Percentiles rank a stretch among this genome's conserved stretches.
These are phyloP conservation scores for Ogataea siamensis DNA, from an alignment of 805 yeast species.

Conservation along the genomic window DNA sequence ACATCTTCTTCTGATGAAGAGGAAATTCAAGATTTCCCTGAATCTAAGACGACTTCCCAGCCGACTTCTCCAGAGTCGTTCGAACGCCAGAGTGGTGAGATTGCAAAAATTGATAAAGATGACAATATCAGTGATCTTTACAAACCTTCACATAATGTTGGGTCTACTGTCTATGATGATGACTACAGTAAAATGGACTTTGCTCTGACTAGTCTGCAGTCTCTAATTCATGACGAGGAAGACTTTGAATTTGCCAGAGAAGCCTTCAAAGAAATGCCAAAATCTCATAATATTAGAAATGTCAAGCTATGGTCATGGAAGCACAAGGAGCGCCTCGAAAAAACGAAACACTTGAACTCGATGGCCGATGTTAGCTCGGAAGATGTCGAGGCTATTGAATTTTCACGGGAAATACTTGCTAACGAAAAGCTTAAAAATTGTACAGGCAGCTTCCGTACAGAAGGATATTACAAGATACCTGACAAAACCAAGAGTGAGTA, in stretches of 20 bases:
- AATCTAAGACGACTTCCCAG: slow-evolving; percentile 19
- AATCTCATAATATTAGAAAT: slow-evolving; percentile 30
- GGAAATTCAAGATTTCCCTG: slow-evolving; percentile 15
- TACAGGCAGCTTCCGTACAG: slow-evolving; percentile 65
- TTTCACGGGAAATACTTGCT: slow-evolving; percentile 28
- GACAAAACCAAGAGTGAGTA: slow-evolving; percentile 73
- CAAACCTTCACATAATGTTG: slow-evolving; percentile 50
- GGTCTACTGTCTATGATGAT: slow-evolving; percentile 54
- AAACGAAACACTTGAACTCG: slow-evolving; percentile 15
- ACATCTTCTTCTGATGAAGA: slow-evolving; percentile 25
- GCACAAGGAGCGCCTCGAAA: slow-evolving; percentile 35
- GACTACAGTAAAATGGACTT: slow-evolving; percentile 38
- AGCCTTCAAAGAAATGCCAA: slow-evolving; percentile 34
- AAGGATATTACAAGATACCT: slow-evolving; percentile 70
- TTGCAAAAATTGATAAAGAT: slow-evolving; percentile 25
- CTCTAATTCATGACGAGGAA: slow-evolving; percentile 67
- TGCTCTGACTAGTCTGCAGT: slow-evolving; percentile 51
- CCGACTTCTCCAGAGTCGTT: slow-evolving; percentile 27
- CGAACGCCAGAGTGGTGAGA: slow-evolving; percentile 28
- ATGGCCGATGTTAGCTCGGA: slow-evolving; percentile 25
- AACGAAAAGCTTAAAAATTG: slow-evolving; percentile 36
- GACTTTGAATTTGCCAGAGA: slow-evolving; percentile 57
- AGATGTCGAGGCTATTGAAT: slow-evolving; percentile 28
- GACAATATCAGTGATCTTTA: slow-evolving; percentile 34
- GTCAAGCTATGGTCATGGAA: slow-evolving; percentile 70